Base-by-base conservation (phyloP, 495 filamentous ascomycete species). In the Beverwykella pulmonaria region DNA sequence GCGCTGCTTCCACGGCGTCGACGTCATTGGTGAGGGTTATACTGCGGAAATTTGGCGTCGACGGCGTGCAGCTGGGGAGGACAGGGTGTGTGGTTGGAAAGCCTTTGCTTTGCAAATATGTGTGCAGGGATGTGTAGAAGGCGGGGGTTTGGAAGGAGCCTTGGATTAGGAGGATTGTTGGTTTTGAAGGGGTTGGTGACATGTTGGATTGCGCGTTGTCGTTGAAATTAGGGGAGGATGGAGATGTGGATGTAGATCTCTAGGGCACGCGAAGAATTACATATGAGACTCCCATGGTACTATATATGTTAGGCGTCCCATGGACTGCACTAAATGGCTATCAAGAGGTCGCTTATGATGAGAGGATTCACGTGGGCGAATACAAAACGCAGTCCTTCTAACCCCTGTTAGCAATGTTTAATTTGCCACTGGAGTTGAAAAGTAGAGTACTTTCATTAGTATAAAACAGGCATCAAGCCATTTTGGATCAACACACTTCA, bases 91-190 rank as follows among this genome's bases (percentile, higher is more conserved):
- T 22, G 7, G 69, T 68, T 12, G 32, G 53, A 65, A 66, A 68
- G 23, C 63, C 61, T 25, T 61, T 46, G 0, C 47, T 12, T 1
- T 60, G 23, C 36, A 76, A 59, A 8, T 53, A 50, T 47, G 63
- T 57, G 14, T 50, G 22, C 14, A 79, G 32, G 8, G 22, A 9
- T 10, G 62, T 26, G 57, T 71, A 78, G 36, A 72, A 70, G 5
- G 65, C 19, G 7, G 75, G 70, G 0, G 71, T 75, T 73, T 76
- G 75, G 70, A 75, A 77, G 56, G 77, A 65, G 17, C 74, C 76
- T 47, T 75, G 74, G 32, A 76, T 59, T 53, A 77, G 46, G 72
- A 77, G 63, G 26, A 77, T 53, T 1, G 71, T 71, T 8, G 71
- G 71, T 12, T 65, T 48, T 25, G 54, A 5, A 3, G 49, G 25